A percentile compares a stretch with the other conserved stretches of the same genome.
Evolutionary conservation across 208 protist species (phyloP).

Genomic region (Crithidia expoeki): DNA sequence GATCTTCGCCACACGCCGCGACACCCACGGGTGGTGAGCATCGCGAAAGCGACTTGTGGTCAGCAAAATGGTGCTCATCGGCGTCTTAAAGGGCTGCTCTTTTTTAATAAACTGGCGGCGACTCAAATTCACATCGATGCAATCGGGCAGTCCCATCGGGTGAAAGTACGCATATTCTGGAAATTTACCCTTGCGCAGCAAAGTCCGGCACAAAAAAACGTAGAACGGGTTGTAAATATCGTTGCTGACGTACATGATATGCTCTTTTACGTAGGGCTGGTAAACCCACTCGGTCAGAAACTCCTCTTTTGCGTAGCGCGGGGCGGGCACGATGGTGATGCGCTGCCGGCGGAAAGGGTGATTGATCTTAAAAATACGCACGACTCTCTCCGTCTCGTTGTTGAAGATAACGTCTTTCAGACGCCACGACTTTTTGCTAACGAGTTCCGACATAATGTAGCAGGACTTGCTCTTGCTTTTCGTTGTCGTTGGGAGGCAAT

Average conservation of each 20-base stretch:
- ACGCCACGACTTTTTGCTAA: constrained; percentile 76
- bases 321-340: constrained; percentile 75
- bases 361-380: constrained; percentile 74
- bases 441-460: constrained; percentile 37
- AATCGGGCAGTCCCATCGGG: constrained; percentile 84
- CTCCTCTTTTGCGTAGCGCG: constrained; percentile 68
- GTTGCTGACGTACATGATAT: constrained; percentile 84
- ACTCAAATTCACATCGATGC: constrained; percentile 78
- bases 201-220: constrained; percentile 70
- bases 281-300: constrained; percentile 88
- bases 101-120: constrained; percentile 75
- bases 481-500: too few species aligned
- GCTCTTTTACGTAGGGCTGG: constrained; percentile 89
- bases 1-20: constrained; percentile 55
- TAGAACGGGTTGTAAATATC: constrained; percentile 87
- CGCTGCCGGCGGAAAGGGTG: constrained; percentile 81
- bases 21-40: constrained; percentile 70
- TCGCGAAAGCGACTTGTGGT: constrained; percentile 69
- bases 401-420: constrained; percentile 74
- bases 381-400: constrained; percentile 58
- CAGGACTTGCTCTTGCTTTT: background rate
- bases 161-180: constrained; percentile 86
- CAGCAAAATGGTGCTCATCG: constrained; percentile 60
- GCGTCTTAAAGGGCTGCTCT: constrained; percentile 81
- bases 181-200: constrained; percentile 58